Base-by-base conservation (phyloP, 176 grass and related monocot genomes). In the Oryza glumipatula region DNA sequence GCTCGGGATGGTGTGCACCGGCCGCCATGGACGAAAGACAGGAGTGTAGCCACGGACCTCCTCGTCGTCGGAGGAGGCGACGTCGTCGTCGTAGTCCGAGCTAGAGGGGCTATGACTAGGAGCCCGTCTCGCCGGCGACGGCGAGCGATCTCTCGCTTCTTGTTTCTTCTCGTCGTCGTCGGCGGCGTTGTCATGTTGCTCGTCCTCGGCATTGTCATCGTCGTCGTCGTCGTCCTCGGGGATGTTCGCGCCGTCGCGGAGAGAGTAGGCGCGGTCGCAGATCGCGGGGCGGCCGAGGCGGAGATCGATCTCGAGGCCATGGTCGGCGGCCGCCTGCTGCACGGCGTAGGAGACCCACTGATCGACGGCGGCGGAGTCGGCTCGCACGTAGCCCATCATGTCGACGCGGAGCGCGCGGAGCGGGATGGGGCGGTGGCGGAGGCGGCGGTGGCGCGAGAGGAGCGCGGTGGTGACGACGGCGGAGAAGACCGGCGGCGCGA, bases 321-420 rank as follows among this genome's bases (percentile, higher is more conserved):
- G 7, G 11, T 44, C 43, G 43, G 8, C 43, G 41, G 7, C 76
- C 26, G 75, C 51, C 13, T 72, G 39, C 9, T 0, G 13, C 17
- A 16, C 4, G 51, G 83, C 83, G 51, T 71, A 49, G 1, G 5
- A 48, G 21, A 86, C 1, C 84, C 84, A 86, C 21, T 3, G 30
- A n/a, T 86, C 54, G 0, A 86, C 15, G 3, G 15, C 12, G 1
- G 13, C 11, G 22, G 21, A 21, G 56, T 78, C 43, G 4, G 36
- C 36, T 6, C 36, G 17, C 4, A 3, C 6, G 84, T 13, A 80
- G 2, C 9, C 0, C 43, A 41, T 0, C 44, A 39, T n/a, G 77
- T 58, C 76, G 17, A 85, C 76, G 43, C 76, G 68, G 68, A 86
- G 28, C 7, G 67, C 67, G 39, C 75, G 76, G 8, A 86, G 75